phyloP scores from a whole-genome alignment of 768 basidiomycete species.

The Termitomyces sp. region DNA sequence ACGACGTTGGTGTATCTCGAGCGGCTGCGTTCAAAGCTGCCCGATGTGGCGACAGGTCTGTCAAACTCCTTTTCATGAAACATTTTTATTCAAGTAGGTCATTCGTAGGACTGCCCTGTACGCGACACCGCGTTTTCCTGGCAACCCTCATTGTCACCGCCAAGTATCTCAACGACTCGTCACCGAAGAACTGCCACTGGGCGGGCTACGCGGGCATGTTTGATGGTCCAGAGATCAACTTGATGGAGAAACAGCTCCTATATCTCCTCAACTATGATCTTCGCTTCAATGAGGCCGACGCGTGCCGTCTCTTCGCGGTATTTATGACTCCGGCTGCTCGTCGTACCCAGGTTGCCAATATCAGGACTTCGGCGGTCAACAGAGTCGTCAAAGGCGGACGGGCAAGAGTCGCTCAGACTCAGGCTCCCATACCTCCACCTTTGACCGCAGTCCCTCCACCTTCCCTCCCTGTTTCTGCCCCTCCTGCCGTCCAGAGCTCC shows the following conservation, averaged over 20 bases:
- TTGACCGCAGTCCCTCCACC: slow-evolving; percentile 32
- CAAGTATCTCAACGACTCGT: slow-evolving; percentile 97
- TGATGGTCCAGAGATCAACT: slow-evolving; percentile 78
- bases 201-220: slow-evolving; percentile 72
- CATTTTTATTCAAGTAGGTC: neutral
- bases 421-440: slow-evolving; percentile 40
- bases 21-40: slow-evolving; percentile 76
- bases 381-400: slow-evolving; percentile 48
- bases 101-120: slow-evolving; percentile 74
- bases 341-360: slow-evolving; percentile 26
- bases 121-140: slow-evolving; percentile 93
- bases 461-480: slow-evolving; percentile 31
- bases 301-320: slow-evolving; percentile 65
- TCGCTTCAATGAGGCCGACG: slow-evolving; percentile 83
- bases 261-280: slow-evolving; percentile 91
- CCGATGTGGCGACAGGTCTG: slow-evolving; percentile 81
- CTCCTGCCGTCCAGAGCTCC: slow-evolving; percentile 26
- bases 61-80: slow-evolving; percentile 12
- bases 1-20: slow-evolving; percentile 91
- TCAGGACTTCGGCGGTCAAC: slow-evolving; percentile 49
- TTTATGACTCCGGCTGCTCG: slow-evolving; percentile 42
- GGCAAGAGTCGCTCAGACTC: slow-evolving; percentile 43
- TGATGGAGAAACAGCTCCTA: slow-evolving; percentile 97
- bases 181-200: slow-evolving; percentile 96
- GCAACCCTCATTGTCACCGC: slow-evolving; percentile 93